Evolutionary conservation across 805 yeast species (phyloP).

Genomic region (Nakazawaea ishiwadae): DNA sequence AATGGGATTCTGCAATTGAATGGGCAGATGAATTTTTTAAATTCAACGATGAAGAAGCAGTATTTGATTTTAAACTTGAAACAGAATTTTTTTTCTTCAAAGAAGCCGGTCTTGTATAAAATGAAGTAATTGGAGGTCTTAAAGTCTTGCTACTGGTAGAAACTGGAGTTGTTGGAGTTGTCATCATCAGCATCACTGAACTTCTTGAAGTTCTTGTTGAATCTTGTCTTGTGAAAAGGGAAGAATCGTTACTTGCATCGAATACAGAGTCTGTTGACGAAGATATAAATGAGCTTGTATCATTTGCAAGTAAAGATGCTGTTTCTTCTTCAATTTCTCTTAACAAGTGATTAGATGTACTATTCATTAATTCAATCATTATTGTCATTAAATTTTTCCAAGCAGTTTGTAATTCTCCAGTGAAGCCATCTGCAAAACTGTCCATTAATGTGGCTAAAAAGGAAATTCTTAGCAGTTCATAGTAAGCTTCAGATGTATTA

Average conservation of each 20-base stretch:
- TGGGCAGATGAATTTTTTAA: background rate
- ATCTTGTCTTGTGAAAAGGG: background rate
- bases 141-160: background rate
- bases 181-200: background rate
- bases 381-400: slow-evolving; percentile 3
- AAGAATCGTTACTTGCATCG: background rate
- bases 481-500: background rate
- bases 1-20: background rate
- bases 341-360: background rate
- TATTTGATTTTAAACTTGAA: background rate
- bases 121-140: background rate
- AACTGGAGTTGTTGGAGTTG: background rate
- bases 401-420: slow-evolving; percentile 2
- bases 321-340: background rate
- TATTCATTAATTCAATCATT: background rate
- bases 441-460: slow-evolving; percentile 5
- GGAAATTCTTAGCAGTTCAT: background rate
- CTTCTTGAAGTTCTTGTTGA: background rate
- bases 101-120: background rate
- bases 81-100: background rate
- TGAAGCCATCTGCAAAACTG: slow-evolving; percentile 11
- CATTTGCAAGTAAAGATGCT: too few species aligned
- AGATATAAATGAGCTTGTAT: too few species aligned
- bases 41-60: background rate
- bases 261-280: background rate